These are phyloP conservation scores for Tanozyma kutaoensis DNA, from an alignment of 805 yeast species.

Conservation along the genomic window DNA sequence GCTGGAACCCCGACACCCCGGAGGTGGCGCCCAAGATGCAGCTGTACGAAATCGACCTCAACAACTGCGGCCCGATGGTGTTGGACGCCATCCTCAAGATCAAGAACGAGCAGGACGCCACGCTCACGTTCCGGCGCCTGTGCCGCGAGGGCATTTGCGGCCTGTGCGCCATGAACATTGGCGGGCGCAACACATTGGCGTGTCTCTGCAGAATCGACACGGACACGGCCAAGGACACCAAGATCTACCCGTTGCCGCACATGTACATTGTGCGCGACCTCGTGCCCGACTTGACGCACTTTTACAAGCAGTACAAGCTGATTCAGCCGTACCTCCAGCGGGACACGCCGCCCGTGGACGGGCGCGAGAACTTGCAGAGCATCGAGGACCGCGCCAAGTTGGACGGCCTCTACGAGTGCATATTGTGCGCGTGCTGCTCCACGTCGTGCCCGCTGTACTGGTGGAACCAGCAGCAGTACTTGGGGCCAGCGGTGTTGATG, in stretches of 20 bases:
- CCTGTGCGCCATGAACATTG: conserved; percentile 99
- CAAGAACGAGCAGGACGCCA: conserved; percentile 92
- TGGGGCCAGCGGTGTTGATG: conserved; percentile 98
- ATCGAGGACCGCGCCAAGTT: conserved; percentile 89
- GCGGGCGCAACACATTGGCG: conserved; percentile 93
- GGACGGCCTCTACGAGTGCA: conserved; percentile 96
- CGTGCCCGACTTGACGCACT: conserved; percentile 95
- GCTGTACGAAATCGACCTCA: conserved; percentile 72
- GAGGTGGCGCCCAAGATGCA: conserved; percentile 81
- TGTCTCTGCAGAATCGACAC: conserved; percentile 90
- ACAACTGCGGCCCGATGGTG: conserved; percentile 95
- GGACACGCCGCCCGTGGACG: conserved; percentile 67
- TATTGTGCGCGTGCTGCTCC: conserved; percentile 96
- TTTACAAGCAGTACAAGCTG: conserved; percentile 96
- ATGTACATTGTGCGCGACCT: conserved; percentile 95
- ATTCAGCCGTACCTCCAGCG: conserved; percentile 95
- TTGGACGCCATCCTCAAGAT: conserved; percentile 89
- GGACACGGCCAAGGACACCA: conserved; percentile 58
- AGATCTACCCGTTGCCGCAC: conserved; percentile 95
- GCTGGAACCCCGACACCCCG: conserved; percentile 98
- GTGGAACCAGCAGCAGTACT: conserved; percentile 99
- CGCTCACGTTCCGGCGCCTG: conserved; percentile 92
- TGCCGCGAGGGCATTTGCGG: conserved; percentile 99
- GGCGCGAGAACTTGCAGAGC: conserved; percentile 84
- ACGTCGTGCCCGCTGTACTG: conserved; percentile 99